Evolutionary conservation across 2,329 filamentous ascomycete genomes (phyloP).

Genomic region (Venturia asperata): DNA sequence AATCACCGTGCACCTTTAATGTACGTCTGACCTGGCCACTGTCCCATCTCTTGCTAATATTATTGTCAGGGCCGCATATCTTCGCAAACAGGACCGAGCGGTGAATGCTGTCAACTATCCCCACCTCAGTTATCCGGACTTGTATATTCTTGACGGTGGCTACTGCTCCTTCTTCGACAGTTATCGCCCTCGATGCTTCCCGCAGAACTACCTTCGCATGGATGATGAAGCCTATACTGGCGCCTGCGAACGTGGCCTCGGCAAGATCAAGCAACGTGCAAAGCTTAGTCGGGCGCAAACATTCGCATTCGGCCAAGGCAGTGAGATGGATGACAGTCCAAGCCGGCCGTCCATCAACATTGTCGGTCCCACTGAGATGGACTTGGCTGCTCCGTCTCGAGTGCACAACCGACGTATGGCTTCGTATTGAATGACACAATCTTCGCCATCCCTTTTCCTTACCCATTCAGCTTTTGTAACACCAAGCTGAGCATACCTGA

Average conservation of each 20-base stretch:
- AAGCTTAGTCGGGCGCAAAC: constrained; percentile 85
- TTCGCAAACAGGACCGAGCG: constrained; percentile 81
- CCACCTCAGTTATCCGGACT: constrained; percentile 84
- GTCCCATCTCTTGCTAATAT: constrained; percentile 20
- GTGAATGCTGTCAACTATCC: constrained; percentile 84
- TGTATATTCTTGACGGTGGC: constrained; percentile 94
- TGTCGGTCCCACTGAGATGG: constrained; percentile 34
- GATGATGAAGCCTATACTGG: constrained; percentile 81
- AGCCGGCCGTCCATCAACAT: constrained; percentile 26
- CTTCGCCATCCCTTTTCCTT: constrained; percentile 29
- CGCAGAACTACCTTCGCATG: constrained; percentile 97
- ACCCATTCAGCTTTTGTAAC: not conserved
- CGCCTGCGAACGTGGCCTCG: constrained; percentile 91
- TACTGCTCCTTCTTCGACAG: constrained; percentile 88
- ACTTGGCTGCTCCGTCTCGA: constrained; percentile 19
- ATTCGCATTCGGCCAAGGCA: constrained; percentile 83
- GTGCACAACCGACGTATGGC: constrained; percentile 21
- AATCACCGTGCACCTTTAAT: constrained; percentile 93
- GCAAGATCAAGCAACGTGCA: constrained; percentile 81
- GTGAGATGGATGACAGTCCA: constrained; percentile 56
- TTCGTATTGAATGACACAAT: constrained; percentile 23
- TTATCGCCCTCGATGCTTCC: constrained; percentile 74
- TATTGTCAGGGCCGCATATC: constrained; percentile 62
- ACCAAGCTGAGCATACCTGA: constrained; percentile 4
- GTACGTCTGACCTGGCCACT: constrained; percentile 35